Percentiles rank a stretch among this genome's conserved stretches.
phyloP scores from a whole-genome alignment of 345 rosid genomes.

The Bretschneidera sinensis region DNA sequence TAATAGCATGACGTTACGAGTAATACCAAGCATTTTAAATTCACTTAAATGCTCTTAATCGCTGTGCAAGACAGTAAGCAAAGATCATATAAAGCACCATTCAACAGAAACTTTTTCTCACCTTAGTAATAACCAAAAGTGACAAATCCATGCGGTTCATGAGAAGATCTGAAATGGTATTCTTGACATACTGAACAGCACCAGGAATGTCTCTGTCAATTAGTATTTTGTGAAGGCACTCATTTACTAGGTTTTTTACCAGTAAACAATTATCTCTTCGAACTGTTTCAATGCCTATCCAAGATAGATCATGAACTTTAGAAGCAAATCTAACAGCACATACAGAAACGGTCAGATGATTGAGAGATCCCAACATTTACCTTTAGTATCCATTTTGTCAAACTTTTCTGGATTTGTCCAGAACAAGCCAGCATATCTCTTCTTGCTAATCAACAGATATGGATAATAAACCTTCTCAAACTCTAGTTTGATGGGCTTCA shows the following conservation, averaged over 20 bases:
- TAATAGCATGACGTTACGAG: not conserved
- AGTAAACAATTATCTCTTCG: conserved; percentile 96
- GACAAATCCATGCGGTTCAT: conserved; percentile 98
- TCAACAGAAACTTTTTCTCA: conserved; percentile 19
- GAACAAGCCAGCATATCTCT: conserved; percentile 94
- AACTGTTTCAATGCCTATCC: conserved; percentile 93
- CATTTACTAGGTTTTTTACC: conserved; percentile 88
- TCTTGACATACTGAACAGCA: conserved; percentile 85
- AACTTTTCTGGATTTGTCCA: conserved; percentile 83
- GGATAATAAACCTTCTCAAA: conserved; percentile 98
- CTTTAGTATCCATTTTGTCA: conserved; percentile 98
- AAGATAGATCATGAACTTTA: conserved; percentile 15
- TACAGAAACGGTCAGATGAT: conserved; percentile 14
- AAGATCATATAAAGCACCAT: conserved; percentile 18
- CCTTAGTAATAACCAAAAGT: conserved; percentile 97
- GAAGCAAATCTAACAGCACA: conserved; percentile 1
- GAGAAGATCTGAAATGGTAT: conserved; percentile 90
- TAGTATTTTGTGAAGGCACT: conserved; percentile 88
- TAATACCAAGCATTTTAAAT: not conserved
- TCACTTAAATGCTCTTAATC: not conserved
- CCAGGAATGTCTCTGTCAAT: conserved; percentile 84
- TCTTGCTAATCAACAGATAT: conserved; percentile 90
- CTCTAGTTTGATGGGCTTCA: conserved; percentile 96
- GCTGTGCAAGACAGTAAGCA: conserved; percentile 4
- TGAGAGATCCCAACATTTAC: conserved; percentile 29